phyloP scores from a whole-genome alignment of 2,329 filamentous ascomycete species.

The Sarocladium oryzae region DNA sequence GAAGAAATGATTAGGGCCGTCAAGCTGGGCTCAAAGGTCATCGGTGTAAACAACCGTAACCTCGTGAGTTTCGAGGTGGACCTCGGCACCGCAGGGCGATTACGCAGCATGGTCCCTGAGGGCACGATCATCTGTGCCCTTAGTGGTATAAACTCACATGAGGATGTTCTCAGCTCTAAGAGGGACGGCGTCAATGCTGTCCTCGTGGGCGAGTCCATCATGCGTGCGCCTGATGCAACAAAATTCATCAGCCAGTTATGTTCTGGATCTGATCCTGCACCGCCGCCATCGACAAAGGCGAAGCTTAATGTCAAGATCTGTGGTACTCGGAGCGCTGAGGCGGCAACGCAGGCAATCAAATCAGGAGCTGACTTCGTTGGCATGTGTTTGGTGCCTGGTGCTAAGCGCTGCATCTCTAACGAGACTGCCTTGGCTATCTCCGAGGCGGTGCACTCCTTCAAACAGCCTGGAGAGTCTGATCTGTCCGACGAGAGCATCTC shows the following conservation, averaged over 20 bases:
- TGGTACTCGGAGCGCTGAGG: slow-evolving; percentile 77
- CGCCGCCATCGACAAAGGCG: slow-evolving; percentile 20
- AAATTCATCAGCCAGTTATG: slow-evolving; percentile 81
- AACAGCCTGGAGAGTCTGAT: slow-evolving; percentile 26
- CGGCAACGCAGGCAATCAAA: slow-evolving; percentile 71
- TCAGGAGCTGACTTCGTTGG: slow-evolving; percentile 88
- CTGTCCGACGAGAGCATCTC: slow-evolving; percentile 23
- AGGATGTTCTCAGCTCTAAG: slow-evolving; percentile 83
- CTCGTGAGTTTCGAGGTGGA: slow-evolving; percentile 96
- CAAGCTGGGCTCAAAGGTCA: slow-evolving; percentile 78
- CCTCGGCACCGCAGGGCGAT: slow-evolving; percentile 79
- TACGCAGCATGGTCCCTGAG: slow-evolving; percentile 80
- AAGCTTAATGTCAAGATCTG: slow-evolving; percentile 85
- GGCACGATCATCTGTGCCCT: slow-evolving; percentile 87
- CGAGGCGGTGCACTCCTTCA: slow-evolving; percentile 66
- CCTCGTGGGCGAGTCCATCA: slow-evolving; percentile 90
- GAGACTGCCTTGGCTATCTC: slow-evolving; percentile 79
- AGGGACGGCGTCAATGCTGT: slow-evolving; percentile 88
- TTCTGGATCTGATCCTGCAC: slow-evolving; percentile 40
- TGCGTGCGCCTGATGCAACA: slow-evolving; percentile 79
- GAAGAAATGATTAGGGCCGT: slow-evolving; percentile 90
- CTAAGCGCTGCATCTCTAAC: slow-evolving; percentile 71
- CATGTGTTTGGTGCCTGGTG: slow-evolving; percentile 80
- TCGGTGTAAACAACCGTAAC: slow-evolving; percentile 97
- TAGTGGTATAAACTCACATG: slow-evolving; percentile 83